phyloP scores from a whole-genome alignment of 192 early-diverging fungal species.

The Pilobolus umbonatus region DNA sequence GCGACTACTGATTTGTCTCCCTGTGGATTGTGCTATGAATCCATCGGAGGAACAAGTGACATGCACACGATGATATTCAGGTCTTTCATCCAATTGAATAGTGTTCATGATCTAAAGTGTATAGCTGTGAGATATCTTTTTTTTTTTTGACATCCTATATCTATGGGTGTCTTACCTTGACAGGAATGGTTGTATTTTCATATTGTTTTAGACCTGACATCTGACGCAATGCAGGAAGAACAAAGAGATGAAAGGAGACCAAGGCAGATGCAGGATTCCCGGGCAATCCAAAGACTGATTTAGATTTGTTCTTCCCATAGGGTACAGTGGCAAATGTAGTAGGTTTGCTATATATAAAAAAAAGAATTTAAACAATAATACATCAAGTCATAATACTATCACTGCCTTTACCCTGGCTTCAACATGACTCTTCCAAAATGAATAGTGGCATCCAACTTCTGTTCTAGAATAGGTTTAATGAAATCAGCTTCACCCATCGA shows the following conservation, averaged over 20 bases:
- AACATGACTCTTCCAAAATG: constrained; percentile 88
- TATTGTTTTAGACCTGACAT: constrained; percentile 62
- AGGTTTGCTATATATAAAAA: constrained; percentile 62
- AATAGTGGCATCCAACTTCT: constrained; percentile 67
- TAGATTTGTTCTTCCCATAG: constrained; percentile 28
- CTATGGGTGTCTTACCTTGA: constrained; percentile 47
- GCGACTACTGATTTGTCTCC: constrained; percentile 74
- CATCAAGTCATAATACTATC: background rate
- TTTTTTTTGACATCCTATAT: background rate
- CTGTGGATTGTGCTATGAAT: constrained; percentile 55
- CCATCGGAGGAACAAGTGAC: constrained; percentile 31
- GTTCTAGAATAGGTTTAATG: constrained; percentile 82
- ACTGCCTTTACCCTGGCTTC: constrained; percentile 79
- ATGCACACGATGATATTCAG: constrained; percentile 63
- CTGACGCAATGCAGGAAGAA: constrained; percentile 75
- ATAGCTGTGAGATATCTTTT: background rate
- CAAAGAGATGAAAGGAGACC: constrained; percentile 89
- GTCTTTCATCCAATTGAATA: constrained; percentile 57
- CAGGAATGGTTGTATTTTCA: constrained; percentile 46
- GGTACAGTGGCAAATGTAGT: constrained; percentile 86
- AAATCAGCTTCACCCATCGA: constrained; percentile 98
- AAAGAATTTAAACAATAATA: background rate
- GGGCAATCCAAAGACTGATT: constrained; percentile 83
- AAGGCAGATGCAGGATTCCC: constrained; percentile 93
- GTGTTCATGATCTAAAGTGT: constrained; percentile 39